Evolutionary conservation across 2,329 filamentous ascomycete genomes (phyloP).

Genomic region (Ophiocordyceps robertsii): DNA sequence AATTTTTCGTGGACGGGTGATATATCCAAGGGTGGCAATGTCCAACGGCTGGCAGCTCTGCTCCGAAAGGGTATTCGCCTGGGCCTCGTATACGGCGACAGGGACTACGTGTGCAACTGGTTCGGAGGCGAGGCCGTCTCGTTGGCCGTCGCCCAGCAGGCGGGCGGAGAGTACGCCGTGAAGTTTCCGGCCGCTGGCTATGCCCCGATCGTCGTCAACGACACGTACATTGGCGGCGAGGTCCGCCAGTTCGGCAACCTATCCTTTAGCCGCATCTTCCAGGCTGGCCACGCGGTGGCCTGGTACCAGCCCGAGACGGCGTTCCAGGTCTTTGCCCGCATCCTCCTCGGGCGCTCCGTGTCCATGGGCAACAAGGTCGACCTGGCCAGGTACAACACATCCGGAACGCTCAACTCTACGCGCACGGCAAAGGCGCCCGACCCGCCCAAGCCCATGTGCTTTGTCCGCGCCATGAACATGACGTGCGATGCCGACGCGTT

Average conservation of each 20-base stretch:
- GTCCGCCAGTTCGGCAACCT: constrained; percentile 68
- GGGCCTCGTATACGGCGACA: constrained; percentile 56
- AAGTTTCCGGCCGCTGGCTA: constrained; percentile 57
- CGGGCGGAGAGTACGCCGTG: constrained; percentile 30
- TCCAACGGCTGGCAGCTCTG: constrained; percentile 45
- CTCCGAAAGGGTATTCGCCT: constrained; percentile 52
- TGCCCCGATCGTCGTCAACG: constrained; percentile 55
- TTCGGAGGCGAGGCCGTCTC: constrained; percentile 65
- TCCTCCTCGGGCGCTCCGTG: constrained; percentile 40
- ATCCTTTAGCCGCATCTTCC: constrained; percentile 52
- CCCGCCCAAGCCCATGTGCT: constrained; percentile 42
- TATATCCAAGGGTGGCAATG: constrained; percentile 48
- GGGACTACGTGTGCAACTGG: constrained; percentile 53
- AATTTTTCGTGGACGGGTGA: constrained; percentile 42
- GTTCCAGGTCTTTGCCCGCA: constrained; percentile 46
- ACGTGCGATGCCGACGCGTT: constrained; percentile 40
- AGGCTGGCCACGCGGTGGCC: constrained; percentile 50
- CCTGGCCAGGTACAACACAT: constrained; percentile 38
- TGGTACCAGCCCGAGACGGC: constrained; percentile 48
- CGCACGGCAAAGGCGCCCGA: constrained; percentile 37
- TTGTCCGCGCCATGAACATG: constrained; percentile 33
- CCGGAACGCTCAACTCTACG: constrained; percentile 43
- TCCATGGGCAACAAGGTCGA: constrained; percentile 40
- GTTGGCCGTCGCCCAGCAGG: constrained; percentile 41
- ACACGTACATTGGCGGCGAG: constrained; percentile 53